Evolutionary conservation across 768 basidiomycete genomes (phyloP).

Genomic region (Xanthoconium purpureum): DNA sequence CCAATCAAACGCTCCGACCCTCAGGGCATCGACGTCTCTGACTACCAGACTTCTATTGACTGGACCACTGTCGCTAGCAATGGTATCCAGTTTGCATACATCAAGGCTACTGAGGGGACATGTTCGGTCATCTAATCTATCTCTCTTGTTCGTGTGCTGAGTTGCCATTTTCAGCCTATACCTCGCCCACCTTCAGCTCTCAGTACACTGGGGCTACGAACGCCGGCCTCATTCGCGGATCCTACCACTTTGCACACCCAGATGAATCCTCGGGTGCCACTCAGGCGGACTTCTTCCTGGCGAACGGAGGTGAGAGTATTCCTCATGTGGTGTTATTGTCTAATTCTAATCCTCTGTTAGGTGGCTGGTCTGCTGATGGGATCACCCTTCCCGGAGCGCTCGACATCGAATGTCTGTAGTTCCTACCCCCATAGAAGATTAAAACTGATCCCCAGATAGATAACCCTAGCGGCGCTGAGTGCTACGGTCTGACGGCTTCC

Average conservation of each 20-base stretch:
- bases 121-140: conserved; percentile 29
- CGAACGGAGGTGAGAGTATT: conserved; percentile 44
- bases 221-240: conserved; percentile 55
- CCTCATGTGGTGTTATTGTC: background rate
- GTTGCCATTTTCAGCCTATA: conserved; percentile 16
- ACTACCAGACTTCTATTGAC: conserved; percentile 46
- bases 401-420: conserved; percentile 55
- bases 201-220: conserved; percentile 58
- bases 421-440: background rate
- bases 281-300: conserved; percentile 59
- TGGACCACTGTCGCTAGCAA: conserved; percentile 52
- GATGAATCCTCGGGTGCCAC: conserved; percentile 50
- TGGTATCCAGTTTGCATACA: conserved; percentile 55
- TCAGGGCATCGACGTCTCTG: conserved; percentile 56
- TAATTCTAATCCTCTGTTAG: conserved; percentile 19
- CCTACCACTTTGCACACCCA: conserved; percentile 61
- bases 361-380: conserved; percentile 54
- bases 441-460: conserved; percentile 32
- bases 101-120: conserved; percentile 69
- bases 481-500: conserved; percentile 51
- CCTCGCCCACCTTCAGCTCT: conserved; percentile 34
- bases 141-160: background rate
- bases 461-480: conserved; percentile 48
- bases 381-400: conserved; percentile 62
- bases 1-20: conserved; percentile 36